phyloP scores from a whole-genome alignment of 2,329 filamentous ascomycete genomes.

The Phaeomoniella chlamydospora region DNA sequence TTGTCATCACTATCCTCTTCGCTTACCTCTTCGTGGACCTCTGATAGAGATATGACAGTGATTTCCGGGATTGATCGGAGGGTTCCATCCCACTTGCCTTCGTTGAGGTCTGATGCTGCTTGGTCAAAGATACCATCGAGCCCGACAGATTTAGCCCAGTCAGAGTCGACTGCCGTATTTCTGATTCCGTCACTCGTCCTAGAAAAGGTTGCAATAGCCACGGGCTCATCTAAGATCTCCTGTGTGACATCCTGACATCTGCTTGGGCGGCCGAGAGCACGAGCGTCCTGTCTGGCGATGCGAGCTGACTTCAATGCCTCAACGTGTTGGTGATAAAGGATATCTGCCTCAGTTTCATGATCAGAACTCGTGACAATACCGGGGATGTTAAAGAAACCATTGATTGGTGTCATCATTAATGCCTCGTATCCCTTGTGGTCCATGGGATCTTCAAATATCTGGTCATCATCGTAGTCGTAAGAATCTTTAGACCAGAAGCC shows the following conservation, averaged over 20 bases:
- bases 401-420: background rate
- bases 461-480: constrained; percentile 1
- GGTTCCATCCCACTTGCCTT: background rate
- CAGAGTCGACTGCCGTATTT: background rate
- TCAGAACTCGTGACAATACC: background rate
- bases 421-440: background rate
- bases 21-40: background rate
- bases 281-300: background rate
- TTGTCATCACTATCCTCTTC: background rate
- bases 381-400: background rate
- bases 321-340: background rate
- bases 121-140: background rate
- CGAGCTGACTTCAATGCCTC: background rate
- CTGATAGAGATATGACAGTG: background rate
- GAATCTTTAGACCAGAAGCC: background rate
- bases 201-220: background rate
- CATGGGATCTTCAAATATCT: background rate
- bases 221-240: background rate
- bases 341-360: background rate
- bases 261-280: background rate
- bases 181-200: background rate
- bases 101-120: background rate
- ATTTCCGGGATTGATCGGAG: background rate
- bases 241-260: background rate
- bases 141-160: background rate